phyloP scores from a whole-genome alignment of 1,284 basidiomycete genomes.

The Marasmius fiardii region DNA sequence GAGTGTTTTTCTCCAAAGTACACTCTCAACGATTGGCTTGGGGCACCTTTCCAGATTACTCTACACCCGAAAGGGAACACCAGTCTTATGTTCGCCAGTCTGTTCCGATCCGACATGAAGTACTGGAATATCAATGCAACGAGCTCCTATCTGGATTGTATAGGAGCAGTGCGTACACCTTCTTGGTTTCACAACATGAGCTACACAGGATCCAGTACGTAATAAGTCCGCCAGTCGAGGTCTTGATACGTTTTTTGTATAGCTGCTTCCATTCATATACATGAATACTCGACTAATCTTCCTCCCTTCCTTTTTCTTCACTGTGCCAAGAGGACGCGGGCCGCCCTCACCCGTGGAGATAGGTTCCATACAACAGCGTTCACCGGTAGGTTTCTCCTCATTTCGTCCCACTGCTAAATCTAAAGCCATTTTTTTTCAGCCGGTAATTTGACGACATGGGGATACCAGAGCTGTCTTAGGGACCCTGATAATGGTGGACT shows the following conservation, averaged over 20 bases:
- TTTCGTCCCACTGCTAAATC: neutral
- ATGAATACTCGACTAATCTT: too few species aligned
- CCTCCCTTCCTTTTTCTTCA: constrained; percentile 31
- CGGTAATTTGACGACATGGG: constrained; percentile 48
- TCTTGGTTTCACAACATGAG: constrained; percentile 21
- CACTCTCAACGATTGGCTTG: too few species aligned
- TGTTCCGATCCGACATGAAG: constrained; percentile 37
- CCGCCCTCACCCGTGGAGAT: too few species aligned
- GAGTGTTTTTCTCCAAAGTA: too few species aligned
- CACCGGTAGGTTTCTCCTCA: neutral
- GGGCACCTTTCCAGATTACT: constrained; percentile 17
- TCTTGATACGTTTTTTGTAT: constrained; percentile 40
- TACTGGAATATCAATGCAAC: constrained; percentile 48
- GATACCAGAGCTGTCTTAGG: constrained; percentile 39
- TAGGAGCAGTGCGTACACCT: constrained; percentile 36
- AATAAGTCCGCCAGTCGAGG: constrained; percentile 38
- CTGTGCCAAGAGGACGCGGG: neutral
- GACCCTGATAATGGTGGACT: too few species aligned
- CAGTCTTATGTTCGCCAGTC: constrained; percentile 43
- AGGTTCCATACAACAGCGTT: neutral
- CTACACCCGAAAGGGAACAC: constrained; percentile 47
- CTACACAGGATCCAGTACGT: constrained; percentile 35
- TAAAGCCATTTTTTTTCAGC: too few species aligned
- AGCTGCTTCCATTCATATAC: constrained; percentile 49
- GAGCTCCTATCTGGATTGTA: constrained; percentile 56